A percentile compares a stretch with the other conserved stretches of the same genome.
phyloP scores from a whole-genome alignment of 169 alveolate genomes.

The Eimeria brunetti region DNA sequence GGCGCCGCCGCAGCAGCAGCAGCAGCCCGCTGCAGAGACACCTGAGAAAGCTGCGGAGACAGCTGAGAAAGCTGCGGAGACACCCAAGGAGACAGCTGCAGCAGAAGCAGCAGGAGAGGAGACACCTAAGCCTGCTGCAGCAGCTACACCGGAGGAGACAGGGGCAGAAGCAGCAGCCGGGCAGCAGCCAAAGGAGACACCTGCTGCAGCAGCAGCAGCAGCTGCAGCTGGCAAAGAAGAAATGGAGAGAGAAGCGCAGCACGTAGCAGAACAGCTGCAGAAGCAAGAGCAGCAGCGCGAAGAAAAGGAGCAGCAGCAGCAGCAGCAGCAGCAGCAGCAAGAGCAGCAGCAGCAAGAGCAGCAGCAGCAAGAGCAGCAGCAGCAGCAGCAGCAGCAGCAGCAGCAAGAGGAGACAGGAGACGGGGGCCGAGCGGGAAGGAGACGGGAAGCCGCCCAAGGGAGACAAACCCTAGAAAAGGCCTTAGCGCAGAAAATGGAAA shows the following conservation, averaged over 20 bases:
- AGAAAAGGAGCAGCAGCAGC: background rate
- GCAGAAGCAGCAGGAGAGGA: constrained; percentile 6
- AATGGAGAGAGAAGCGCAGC: background rate
- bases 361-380: background rate
- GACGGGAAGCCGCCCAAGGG: background rate
- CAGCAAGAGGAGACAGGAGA: background rate
- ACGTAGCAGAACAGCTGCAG: constrained; percentile 2
- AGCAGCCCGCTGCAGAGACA: background rate
- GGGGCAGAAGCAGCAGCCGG: background rate
- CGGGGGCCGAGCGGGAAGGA: background rate
- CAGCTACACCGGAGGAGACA: background rate
- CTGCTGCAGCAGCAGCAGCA: background rate
- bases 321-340: constrained; percentile 15
- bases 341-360: background rate
- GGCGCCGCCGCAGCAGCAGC: no score
- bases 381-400: background rate
- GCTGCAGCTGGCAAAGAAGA: background rate
- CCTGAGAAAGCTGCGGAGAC: background rate
- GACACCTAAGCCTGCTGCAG: background rate
- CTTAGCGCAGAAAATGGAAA: background rate
- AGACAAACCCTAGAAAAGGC: constrained; percentile 18
- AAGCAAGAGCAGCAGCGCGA: background rate
- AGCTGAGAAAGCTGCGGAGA: background rate
- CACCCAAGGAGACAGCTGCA: background rate
- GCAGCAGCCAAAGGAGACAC: background rate